Evolutionary conservation across 2,329 filamentous ascomycete genomes (phyloP), one percentile per base, ranked within the genome.

Genomic region (Calonectria naviculata): DNA sequence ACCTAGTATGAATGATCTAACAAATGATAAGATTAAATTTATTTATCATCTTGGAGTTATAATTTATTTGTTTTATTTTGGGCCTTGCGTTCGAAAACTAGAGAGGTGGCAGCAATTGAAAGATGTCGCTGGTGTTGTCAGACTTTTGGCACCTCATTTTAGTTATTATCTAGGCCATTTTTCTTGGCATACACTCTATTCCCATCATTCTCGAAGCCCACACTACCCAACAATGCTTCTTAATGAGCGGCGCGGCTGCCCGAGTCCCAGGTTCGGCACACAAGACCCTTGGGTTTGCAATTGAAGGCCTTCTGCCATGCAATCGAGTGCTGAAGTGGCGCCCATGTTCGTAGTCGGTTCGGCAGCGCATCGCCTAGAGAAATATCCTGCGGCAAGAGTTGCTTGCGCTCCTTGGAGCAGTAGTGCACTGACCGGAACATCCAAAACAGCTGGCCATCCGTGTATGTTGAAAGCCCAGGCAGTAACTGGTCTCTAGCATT

Each of bases 401-500:
- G n/a, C 0, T 10, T 21, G 21, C 54, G 63, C 56, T 63, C 64
- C 24, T 60, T 63, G 44, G 64, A 36, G 78, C 90, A 91, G 88
- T 89, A 91, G 83, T 85, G 87, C 71, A 86, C 88, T 7, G 83
- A 85, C 75, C 90, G 90, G 15, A 85, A 86, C 28, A 91, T 84
- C 74, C 91, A 91, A 82, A 91, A 92, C 10, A 91, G 78, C 74
- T 91, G 89, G 64, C 91, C 89, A 73, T 90, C 88, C 1, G 85
- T 87, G 71, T 90, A 90, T 34, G 83, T 75, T 17, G 86, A 83
- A 17, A 91, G 76, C 2, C 89, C 89, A 0, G 88, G 87, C 24
- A 91, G 83, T 85, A 64, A 31, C 31, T 38, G 47, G 4, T 73
- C 71, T 10, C 6, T 21, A 15, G 12, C 5, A 21, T 26, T 49